Evolutionary conservation across 202 grass and related monocot species (phyloP).

Genomic region (Hordeum pubiflorum): DNA sequence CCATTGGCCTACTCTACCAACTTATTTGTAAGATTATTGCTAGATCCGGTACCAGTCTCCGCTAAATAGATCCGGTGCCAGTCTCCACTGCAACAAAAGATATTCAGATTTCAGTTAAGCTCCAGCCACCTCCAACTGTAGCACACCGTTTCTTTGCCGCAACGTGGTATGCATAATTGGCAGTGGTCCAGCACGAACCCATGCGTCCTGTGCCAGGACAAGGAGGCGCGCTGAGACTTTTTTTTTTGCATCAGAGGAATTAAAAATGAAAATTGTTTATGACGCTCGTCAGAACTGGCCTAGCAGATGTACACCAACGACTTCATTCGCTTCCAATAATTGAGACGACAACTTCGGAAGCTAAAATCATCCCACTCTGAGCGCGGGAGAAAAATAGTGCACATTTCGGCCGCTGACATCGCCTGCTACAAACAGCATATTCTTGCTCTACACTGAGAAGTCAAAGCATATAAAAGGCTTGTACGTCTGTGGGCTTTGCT

Average conservation of each 20-base stretch:
- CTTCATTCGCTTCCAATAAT: neutral
- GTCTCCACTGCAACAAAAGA: neutral
- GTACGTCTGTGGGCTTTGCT: neutral
- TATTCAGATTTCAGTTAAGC: neutral
- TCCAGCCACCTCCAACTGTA: neutral
- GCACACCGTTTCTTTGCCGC: neutral
- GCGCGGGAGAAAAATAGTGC: neutral
- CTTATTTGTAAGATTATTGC: neutral
- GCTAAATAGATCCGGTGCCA: neutral
- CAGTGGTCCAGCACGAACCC: neutral
- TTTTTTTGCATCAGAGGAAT: neutral
- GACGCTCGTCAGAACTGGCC: neutral
- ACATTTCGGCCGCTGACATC: slow-evolving; percentile 13
- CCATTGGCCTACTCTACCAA: neutral
- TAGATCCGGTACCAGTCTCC: neutral
- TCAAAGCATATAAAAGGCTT: slow-evolving; percentile 17
- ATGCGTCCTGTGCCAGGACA: neutral
- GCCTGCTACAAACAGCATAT: neutral
- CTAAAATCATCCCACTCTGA: neutral
- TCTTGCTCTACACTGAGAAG: neutral
- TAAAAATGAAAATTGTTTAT: neutral
- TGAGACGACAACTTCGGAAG: neutral
- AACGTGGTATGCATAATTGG: slow-evolving; percentile 3
- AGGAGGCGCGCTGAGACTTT: neutral
- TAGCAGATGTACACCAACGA: neutral